Conservation (phyloP, 2,329 filamentous ascomycete species). For the Pestalotiopsis sp. region DNA sequence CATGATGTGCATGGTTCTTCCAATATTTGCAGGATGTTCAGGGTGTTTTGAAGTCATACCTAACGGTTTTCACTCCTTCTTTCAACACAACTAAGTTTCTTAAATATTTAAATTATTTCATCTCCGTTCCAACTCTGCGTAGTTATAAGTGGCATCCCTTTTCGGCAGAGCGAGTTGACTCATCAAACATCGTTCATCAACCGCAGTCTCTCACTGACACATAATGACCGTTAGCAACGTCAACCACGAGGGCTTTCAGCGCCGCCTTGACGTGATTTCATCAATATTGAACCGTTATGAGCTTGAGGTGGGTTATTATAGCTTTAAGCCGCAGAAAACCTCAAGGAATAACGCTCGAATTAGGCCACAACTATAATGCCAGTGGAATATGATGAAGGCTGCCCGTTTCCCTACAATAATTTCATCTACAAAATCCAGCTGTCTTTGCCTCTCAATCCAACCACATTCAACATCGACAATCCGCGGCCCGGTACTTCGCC, state of each 20-base stretch:
- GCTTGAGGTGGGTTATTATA: background rate
- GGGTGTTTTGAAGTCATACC: too few species aligned
- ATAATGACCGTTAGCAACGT: background rate
- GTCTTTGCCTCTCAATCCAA: conserved; percentile 11
- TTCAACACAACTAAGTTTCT: too few species aligned
- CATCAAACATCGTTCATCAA: background rate
- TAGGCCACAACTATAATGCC: conserved; percentile 17
- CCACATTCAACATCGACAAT: conserved; percentile 8
- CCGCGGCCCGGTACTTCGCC: conserved; percentile 3
- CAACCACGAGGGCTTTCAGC: conserved; percentile 1
- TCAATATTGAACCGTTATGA: background rate
- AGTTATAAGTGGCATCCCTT: too few species aligned
- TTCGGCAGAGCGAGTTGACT: background rate
- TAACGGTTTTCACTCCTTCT: too few species aligned
- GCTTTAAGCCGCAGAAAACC: background rate
- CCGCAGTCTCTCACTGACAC: background rate
- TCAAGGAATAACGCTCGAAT: background rate
- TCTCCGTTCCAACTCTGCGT: too few species aligned
- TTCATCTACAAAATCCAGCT: conserved; percentile 26
- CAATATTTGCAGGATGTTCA: too few species aligned
- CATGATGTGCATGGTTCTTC: too few species aligned
- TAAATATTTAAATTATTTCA: too few species aligned
- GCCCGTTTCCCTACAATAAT: conserved; percentile 25
- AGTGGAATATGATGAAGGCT: conserved; percentile 20
- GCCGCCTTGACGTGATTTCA: background rate